Evolutionary conservation across 2,329 filamentous ascomycete genomes (phyloP), one percentile per base, ranked within the genome.

Genomic region (Albophoma yamanashiensis): DNA sequence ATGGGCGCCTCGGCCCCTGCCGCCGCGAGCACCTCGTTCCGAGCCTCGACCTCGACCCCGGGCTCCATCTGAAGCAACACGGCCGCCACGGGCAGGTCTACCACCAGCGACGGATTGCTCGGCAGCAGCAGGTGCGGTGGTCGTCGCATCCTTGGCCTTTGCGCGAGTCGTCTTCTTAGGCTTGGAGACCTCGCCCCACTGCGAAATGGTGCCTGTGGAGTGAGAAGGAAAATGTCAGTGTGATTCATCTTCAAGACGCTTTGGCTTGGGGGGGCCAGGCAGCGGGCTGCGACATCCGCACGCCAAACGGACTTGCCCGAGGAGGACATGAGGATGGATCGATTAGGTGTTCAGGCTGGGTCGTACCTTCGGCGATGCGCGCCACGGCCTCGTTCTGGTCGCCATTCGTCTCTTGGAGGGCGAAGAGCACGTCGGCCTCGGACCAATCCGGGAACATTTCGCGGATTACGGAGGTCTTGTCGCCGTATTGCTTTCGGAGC

Each of bases 381-480:
- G 89, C 86, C 71, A 90, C 89, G 65, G 89, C 85, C 68, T 84
- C 77, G 67, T 89, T 83, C 69, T 91, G 80, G 75, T 94, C 89
- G 68, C 89, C 90, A 68, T 90, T 84, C 60, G 88, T 89, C 79
- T 99, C 94, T 75, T 96, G 86, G 62, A 99, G 82, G 63, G 92
- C 92, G 74, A 94, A 94, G 65, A 97, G 86, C 64, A 97, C 85
- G 74, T 97, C 93, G 74, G 92, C 91, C 71, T 96, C 91, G 68
- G 92, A 93, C 94, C 93, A 97, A 75, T 92, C 89, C 62, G 91
- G 86, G 79, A 96, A 97, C 79, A 97, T 87, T 75, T 96, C 92
- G 78, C 91, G 92, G 73, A 99, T 86, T 69, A 88, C 86, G 63
- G 81, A 81, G 68, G 96, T 84, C 78, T 93, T 90, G 70, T 80